A percentile compares a stretch with the other conserved stretches of the same genome.
Evolutionary conservation across 106 monocot genomes (phyloP).

Genomic region (Acorus gramineus): DNA sequence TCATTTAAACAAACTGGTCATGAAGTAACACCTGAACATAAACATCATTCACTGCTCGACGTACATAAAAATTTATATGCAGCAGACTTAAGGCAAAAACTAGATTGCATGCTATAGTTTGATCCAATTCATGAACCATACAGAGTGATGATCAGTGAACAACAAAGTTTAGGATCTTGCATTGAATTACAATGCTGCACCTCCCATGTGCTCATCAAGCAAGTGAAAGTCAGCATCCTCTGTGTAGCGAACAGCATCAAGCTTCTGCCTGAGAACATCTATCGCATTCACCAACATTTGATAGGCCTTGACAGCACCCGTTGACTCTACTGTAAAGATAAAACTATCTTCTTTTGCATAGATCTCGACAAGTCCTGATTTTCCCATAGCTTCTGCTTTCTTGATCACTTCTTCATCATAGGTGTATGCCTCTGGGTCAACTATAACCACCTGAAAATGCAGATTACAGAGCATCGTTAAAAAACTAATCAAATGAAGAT

Average conservation of each 20-base stretch:
- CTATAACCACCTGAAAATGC: constrained; percentile 54
- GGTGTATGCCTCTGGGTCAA: constrained; percentile 83
- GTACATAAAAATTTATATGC: too few relatives aligned
- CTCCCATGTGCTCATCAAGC: constrained; percentile 41
- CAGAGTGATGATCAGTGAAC: too few relatives aligned
- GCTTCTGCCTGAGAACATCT: constrained; percentile 71
- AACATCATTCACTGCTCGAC: too few relatives aligned
- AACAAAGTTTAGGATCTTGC: too few relatives aligned
- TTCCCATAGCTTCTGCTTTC: constrained; percentile 77
- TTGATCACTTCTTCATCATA: constrained; percentile 93
- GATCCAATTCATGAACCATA: too few relatives aligned
- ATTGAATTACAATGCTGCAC: constrained; percentile 3
- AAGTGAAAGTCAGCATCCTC: constrained; percentile 58
- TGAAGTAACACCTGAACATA: too few relatives aligned
- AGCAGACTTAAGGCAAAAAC: too few relatives aligned
- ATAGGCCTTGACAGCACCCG: constrained; percentile 76
- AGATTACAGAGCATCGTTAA: too few relatives aligned
- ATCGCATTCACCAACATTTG: constrained; percentile 76
- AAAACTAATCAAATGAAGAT: neutral
- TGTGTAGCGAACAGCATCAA: constrained; percentile 70
- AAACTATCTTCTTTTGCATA: constrained; percentile 79
- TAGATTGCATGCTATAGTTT: too few relatives aligned
- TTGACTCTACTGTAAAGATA: constrained; percentile 92
- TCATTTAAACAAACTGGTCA: too few relatives aligned
- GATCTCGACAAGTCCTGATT: constrained; percentile 59